Percentiles rank a stretch among this genome's conserved stretches.
Evolutionary conservation across 306 rosid species (phyloP).

Genomic region (Purshia tridentata): DNA sequence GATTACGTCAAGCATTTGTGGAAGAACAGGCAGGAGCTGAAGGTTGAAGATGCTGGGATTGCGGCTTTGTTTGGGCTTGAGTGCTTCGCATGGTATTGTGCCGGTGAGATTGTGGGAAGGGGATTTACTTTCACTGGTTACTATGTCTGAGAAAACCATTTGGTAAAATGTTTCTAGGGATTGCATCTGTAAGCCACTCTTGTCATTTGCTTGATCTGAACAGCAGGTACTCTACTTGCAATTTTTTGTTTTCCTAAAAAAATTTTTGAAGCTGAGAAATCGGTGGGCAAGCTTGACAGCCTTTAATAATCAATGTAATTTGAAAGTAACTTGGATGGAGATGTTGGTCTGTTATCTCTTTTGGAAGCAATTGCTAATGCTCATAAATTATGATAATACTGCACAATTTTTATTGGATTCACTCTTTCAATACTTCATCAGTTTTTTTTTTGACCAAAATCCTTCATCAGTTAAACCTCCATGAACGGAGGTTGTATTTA

Average conservation of each 20-base stretch:
- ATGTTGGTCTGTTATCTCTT: conserved; percentile 29
- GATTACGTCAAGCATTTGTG: conserved; percentile 72
- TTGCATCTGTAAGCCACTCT: conserved; percentile 35
- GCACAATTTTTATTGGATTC: conserved; percentile 22
- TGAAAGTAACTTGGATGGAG: conserved; percentile 47
- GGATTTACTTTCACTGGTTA: conserved; percentile 90
- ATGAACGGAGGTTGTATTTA: not conserved
- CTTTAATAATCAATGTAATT: conserved; percentile 65
- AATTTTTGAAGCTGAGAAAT: conserved; percentile 47
- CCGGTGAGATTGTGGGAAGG: conserved; percentile 88
- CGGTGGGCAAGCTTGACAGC: conserved; percentile 45
- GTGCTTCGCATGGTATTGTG: conserved; percentile 78
- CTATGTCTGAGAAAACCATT: conserved; percentile 46
- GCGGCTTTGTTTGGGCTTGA: conserved; percentile 94
- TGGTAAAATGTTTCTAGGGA: conserved; percentile 30
- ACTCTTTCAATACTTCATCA: not conserved
- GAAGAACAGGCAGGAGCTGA: conserved; percentile 74
- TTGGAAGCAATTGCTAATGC: conserved; percentile 35
- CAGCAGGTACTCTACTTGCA: conserved; percentile 39
- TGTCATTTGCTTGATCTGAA: conserved; percentile 43
- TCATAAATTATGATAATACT: conserved; percentile 28
- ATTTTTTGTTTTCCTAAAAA: conserved; percentile 44
- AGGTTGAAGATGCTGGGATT: conserved; percentile 86
- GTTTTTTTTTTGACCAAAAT: no score
- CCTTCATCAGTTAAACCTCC: not conserved